Evolutionary conservation across 352 stramenopile species (phyloP).

Genomic region (Pythium phragmiticola): DNA sequence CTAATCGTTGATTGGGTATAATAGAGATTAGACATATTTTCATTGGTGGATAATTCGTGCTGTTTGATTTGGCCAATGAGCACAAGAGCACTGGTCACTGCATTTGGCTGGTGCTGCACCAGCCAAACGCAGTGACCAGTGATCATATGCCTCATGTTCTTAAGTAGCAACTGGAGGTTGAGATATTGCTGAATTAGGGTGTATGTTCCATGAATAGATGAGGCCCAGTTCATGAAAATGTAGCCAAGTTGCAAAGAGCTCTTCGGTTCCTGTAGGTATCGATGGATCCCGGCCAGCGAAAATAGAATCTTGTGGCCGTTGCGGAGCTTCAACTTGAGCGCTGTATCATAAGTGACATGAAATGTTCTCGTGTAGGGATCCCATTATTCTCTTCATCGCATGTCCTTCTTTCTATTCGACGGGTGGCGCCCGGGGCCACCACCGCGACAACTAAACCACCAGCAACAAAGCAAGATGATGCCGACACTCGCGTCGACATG

Average conservation of each 20-base stretch:
- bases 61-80: slow-evolving; percentile 8
- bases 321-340: slow-evolving; percentile 3
- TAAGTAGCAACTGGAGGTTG: slow-evolving; percentile 1
- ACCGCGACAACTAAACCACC: too few relatives aligned
- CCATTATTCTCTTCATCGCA: background rate
- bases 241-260: slow-evolving; percentile 18
- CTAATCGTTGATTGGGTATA: background rate
- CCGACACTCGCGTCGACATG: slow-evolving; percentile 19
- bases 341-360: background rate
- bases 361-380: too few relatives aligned
- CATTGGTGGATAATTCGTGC: slow-evolving; percentile 13
- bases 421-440: too few relatives aligned
- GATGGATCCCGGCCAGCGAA: background rate
- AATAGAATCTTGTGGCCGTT: background rate
- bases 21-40: background rate
- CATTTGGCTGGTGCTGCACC: slow-evolving; percentile 24
- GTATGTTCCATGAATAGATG: slow-evolving; percentile 6
- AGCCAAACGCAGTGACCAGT: too few relatives aligned
- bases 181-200: slow-evolving; percentile 10
- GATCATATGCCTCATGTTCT: slow-evolving; percentile 18
- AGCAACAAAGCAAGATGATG: slow-evolving; percentile 5
- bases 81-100: background rate
- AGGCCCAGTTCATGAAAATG: slow-evolving; percentile 10
- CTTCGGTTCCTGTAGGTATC: background rate
- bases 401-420: background rate